These are phyloP conservation scores for Phaffomyces thermotolerans DNA, from an alignment of 805 yeast species.

Conservation along the genomic window DNA sequence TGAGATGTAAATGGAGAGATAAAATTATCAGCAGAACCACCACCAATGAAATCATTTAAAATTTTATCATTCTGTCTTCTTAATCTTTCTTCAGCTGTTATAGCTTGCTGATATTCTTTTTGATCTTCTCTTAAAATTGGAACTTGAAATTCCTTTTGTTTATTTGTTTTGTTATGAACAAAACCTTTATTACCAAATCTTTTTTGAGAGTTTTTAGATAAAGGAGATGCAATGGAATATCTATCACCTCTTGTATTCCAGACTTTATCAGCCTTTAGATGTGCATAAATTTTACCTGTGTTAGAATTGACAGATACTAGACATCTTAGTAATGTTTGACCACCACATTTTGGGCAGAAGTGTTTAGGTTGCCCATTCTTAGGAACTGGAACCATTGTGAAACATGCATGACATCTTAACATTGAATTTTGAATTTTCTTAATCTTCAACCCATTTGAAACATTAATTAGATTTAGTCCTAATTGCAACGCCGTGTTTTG, in stretches of 20 bases:
- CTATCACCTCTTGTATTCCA: slow-evolving; percentile 88
- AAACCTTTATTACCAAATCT: slow-evolving; percentile 72
- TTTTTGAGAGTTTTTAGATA: slow-evolving; percentile 66
- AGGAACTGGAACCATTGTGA: slow-evolving; percentile 71
- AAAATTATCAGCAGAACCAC: slow-evolving; percentile 83
- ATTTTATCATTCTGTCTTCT: slow-evolving; percentile 80
- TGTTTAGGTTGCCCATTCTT: slow-evolving; percentile 71
- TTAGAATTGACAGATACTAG: slow-evolving; percentile 76
- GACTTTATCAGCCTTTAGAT: slow-evolving; percentile 83
- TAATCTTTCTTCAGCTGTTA: slow-evolving; percentile 85
- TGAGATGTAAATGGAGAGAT: slow-evolving; percentile 80
- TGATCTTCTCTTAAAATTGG: slow-evolving; percentile 85
- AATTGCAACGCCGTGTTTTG: slow-evolving; percentile 92
- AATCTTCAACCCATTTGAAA: slow-evolving; percentile 77
- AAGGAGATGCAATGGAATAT: slow-evolving; percentile 81
- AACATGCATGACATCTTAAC: slow-evolving; percentile 97
- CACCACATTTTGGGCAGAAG: slow-evolving; percentile 95
- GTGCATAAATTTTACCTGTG: slow-evolving; percentile 81
- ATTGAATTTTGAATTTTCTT: slow-evolving; percentile 82
- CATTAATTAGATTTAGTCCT: slow-evolving; percentile 80
- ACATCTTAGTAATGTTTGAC: slow-evolving; percentile 81
- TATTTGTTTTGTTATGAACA: slow-evolving; percentile 59
- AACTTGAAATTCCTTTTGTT: slow-evolving; percentile 40
- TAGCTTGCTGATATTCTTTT: slow-evolving; percentile 82
- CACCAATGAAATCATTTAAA: slow-evolving; percentile 85